phyloP scores from a whole-genome alignment of 169 alveolate genomes.

The Perkinsus olseni region DNA sequence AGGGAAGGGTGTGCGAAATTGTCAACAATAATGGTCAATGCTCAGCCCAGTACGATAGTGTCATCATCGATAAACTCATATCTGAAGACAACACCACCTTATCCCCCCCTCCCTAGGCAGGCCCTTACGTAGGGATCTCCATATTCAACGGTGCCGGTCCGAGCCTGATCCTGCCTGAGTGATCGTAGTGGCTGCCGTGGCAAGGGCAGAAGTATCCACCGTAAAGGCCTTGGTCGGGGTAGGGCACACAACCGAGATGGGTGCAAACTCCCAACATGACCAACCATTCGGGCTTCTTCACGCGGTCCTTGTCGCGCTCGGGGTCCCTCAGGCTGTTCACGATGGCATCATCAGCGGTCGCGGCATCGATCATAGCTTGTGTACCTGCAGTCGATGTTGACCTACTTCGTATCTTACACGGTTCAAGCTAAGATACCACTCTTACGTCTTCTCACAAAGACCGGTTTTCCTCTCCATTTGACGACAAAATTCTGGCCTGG shows the following conservation, averaged over 20 bases:
- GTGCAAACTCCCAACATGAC: slow-evolving; percentile 70
- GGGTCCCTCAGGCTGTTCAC: slow-evolving; percentile 71
- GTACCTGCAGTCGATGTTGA: not conserved
- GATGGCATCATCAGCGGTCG: slow-evolving; percentile 56
- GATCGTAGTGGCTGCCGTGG: slow-evolving; percentile 75
- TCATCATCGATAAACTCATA: not conserved
- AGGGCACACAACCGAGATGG: slow-evolving; percentile 71
- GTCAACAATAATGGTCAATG: not conserved
- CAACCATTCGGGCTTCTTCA: slow-evolving; percentile 68
- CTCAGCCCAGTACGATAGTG: not conserved
- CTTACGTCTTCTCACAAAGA: slow-evolving; percentile 44
- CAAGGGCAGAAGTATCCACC: slow-evolving; percentile 76
- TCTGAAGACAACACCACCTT: not conserved
- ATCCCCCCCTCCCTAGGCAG: not conserved
- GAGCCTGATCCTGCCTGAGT: slow-evolving; percentile 66
- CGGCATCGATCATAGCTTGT: not conserved
- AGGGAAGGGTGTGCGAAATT: not conserved
- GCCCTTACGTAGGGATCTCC: slow-evolving; percentile 48
- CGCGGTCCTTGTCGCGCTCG: slow-evolving; percentile 61
- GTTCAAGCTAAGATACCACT: not conserved
- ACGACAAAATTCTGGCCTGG: slow-evolving; percentile 66
- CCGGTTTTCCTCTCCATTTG: slow-evolving; percentile 73
- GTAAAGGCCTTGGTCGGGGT: slow-evolving; percentile 59
- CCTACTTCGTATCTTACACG: not conserved
- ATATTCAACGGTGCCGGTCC: slow-evolving; percentile 78